Percentiles rank a stretch among this genome's conserved stretches.
phyloP scores from a whole-genome alignment of 805 yeast species.

The Metschnikowia lochheadii region DNA sequence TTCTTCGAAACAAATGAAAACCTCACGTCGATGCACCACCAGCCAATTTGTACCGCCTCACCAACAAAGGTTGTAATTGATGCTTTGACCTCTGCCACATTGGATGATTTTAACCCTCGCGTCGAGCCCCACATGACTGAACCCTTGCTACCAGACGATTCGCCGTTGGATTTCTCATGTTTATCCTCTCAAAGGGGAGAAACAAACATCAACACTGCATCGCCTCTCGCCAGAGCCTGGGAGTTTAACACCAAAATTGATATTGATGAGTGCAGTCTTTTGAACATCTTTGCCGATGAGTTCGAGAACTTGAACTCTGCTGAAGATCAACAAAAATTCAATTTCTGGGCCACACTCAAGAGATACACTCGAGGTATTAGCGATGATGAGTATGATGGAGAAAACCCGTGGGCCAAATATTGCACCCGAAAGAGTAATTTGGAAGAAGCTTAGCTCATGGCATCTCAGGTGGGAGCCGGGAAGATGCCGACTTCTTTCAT shows the following conservation, averaged over 20 bases:
- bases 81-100: slow-evolving; percentile 8
- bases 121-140: slow-evolving; percentile 17
- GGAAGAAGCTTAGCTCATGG: not conserved
- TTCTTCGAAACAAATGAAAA: slow-evolving; percentile 12
- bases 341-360: slow-evolving; percentile 10
- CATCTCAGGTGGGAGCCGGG: not conserved
- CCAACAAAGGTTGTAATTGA: not conserved
- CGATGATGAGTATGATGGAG: slow-evolving; percentile 15
- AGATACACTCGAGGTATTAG: slow-evolving; percentile 10
- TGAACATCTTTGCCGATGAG: slow-evolving; percentile 16
- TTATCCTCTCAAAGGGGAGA: slow-evolving; percentile 8
- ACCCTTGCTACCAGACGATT: slow-evolving; percentile 14
- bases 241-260: slow-evolving; percentile 10
- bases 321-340: not conserved
- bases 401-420: slow-evolving; percentile 18
- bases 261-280: slow-evolving; percentile 12
- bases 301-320: slow-evolving; percentile 11
- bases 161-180: slow-evolving; percentile 13
- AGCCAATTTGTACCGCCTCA: not conserved
- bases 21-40: not conserved
- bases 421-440: not conserved
- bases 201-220: slow-evolving; percentile 11
- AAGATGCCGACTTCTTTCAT: not conserved
- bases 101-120: slow-evolving; percentile 10
- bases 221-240: slow-evolving; percentile 16